Conservation (phyloP, 495 filamentous ascomycete genomes). For the Aspergillus bridgeri region DNA sequence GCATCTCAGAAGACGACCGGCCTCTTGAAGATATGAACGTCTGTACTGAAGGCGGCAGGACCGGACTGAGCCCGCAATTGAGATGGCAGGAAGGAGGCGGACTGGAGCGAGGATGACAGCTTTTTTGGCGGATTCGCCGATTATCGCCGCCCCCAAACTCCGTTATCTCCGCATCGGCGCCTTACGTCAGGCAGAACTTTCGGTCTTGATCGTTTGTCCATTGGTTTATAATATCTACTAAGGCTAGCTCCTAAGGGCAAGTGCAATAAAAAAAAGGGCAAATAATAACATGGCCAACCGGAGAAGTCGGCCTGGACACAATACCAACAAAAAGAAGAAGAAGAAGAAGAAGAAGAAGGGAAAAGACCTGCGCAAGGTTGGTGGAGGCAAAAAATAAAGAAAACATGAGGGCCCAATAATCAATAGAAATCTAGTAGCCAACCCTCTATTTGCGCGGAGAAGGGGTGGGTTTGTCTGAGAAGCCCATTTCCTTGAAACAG, state of each 20-base stretch:
- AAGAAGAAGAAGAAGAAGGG: slow-evolving; percentile 2
- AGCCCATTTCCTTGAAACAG: slow-evolving; percentile 11
- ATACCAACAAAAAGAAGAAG: slow-evolving; percentile 3
- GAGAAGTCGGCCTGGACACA: slow-evolving; percentile 3
- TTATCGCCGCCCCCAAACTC: slow-evolving; percentile 16
- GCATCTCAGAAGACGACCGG: background rate
- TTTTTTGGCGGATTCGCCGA: slow-evolving; percentile 11
- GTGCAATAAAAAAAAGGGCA: slow-evolving; percentile 8
- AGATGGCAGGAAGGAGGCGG: background rate
- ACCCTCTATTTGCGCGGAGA: slow-evolving; percentile 7
- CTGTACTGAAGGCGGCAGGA: background rate
- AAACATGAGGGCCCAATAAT: background rate
- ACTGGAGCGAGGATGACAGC: background rate
- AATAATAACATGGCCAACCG: slow-evolving; percentile 10
- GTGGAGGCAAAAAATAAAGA: background rate
- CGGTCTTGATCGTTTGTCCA: slow-evolving; percentile 1
- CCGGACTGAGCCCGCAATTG: background rate
- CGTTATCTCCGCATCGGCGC: slow-evolving; percentile 18
- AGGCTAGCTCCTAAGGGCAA: slow-evolving; percentile 12
- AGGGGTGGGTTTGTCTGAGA: slow-evolving; percentile 6
- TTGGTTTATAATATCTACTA: slow-evolving; percentile 22
- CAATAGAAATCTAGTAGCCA: slow-evolving; percentile 17
- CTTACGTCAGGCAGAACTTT: slow-evolving; percentile 7
- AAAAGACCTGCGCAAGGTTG: background rate
- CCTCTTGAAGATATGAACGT: background rate